Evolutionary conservation across 1,284 basidiomycete species (phyloP), one percentile per base, ranked within the genome.

Genomic region (Rugosomyces carneus): DNA sequence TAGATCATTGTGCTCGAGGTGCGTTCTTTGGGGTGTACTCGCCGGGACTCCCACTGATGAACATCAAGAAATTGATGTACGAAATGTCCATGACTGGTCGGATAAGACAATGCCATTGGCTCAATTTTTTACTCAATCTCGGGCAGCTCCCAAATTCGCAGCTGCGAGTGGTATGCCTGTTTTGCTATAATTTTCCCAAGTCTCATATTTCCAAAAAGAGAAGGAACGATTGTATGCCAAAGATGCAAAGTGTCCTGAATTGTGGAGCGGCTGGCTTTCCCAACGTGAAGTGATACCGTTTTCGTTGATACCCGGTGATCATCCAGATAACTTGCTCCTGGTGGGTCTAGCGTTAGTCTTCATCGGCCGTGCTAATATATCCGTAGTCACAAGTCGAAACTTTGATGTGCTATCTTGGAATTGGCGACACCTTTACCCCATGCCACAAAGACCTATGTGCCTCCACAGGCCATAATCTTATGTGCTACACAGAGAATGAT

Each of bases 391-490:
- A 65, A 23, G 76, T 86, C 1, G 81, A 89, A 58, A 85, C 83
- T 0, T 63, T 89, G 2, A 86, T 89, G 83, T 87, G 84, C 57
- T 89, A 89, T 56, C 63, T 87, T 7, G 86, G 86, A 6, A 68
- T 81, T 42, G 83, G 83, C 0, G 85, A 84, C 50, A 89, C 85
- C 0, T 81, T 79, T 57, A 89, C 86, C 0, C 81, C 87, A 0
- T 81, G 76, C 44, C 87, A 89, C 58, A 89, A 89, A 60, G 86
- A 89, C 60, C 70, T 83, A 0, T 89, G 87, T 55, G 85, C 76
- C 0, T 89, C 85, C 1, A 81, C 81, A 2, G 87, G 86, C 6
- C 86, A 89, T 40, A 89, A 89, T 56, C 66, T 89, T 9, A 89
- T 89, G 87, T 81, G 79, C 54, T 80, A 82, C 56, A 76, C 85